These are phyloP conservation scores for Patellifolia procumbens DNA, from an alignment of 179 eudicot genomes.

Conservation along the genomic window DNA sequence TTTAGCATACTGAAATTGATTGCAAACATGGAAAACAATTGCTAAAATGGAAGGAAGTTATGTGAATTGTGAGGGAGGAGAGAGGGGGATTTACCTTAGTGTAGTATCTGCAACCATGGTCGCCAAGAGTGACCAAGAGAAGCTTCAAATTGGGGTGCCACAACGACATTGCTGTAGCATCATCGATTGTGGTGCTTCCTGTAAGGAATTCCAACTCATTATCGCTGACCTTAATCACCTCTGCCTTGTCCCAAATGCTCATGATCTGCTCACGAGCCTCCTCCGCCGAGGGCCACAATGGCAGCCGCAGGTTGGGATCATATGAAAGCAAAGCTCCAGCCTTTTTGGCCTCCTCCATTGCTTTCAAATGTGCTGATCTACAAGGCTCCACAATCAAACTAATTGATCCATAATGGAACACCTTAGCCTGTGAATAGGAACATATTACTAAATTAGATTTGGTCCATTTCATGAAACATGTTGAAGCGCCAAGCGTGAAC, in stretches of 20 bases:
- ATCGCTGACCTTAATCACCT: slow-evolving; percentile 83
- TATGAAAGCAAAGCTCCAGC: slow-evolving; percentile 84
- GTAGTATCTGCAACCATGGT: slow-evolving; percentile 73
- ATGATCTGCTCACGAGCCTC: slow-evolving; percentile 71
- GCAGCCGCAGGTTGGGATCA: slow-evolving; percentile 90
- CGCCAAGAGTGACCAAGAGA: slow-evolving; percentile 84
- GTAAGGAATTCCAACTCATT: slow-evolving; percentile 78
- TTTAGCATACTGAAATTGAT: background rate
- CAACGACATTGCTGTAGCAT: slow-evolving; percentile 68
- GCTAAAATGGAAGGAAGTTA: background rate
- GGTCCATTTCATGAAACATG: background rate
- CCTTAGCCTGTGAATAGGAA: slow-evolving; percentile 52
- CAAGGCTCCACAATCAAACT: slow-evolving; percentile 97
- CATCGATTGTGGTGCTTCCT: slow-evolving; percentile 58
- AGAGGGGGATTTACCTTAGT: slow-evolving; percentile 49
- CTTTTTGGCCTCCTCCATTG: slow-evolving; percentile 84
- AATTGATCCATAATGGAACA: slow-evolving; percentile 88
- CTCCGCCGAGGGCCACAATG: slow-evolving; percentile 79
- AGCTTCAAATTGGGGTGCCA: slow-evolving; percentile 83
- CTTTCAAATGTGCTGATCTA: slow-evolving; percentile 84
- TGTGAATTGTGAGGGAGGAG: background rate
- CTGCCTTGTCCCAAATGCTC: slow-evolving; percentile 93
- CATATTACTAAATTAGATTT: background rate
- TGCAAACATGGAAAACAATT: too few relatives aligned
- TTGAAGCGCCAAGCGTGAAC: background rate